Conservation (phyloP, 1,284 basidiomycete species). For the Coriolopsis trogii region DNA sequence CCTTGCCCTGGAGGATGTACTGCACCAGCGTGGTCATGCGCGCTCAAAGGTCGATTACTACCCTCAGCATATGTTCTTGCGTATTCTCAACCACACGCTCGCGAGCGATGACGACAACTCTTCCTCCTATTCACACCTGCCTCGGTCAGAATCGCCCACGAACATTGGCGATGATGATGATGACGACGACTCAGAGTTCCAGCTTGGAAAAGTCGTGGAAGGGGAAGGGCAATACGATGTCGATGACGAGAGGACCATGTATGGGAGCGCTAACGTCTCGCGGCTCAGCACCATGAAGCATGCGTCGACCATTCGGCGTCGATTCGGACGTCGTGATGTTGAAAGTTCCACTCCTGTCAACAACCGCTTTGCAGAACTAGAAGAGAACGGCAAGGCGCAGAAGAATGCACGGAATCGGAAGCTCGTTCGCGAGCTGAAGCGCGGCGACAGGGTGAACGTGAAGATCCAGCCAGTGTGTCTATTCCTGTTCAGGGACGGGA, state of each 20-base stretch:
- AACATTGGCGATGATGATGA: constrained; percentile 32
- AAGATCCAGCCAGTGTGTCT: constrained; percentile 62
- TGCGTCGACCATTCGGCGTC: constrained; percentile 11
- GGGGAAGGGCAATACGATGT: constrained; percentile 12
- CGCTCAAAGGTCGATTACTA: constrained; percentile 76
- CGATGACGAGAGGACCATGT: constrained; percentile 34
- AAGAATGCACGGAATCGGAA: constrained; percentile 39
- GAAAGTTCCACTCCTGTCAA: constrained; percentile 11
- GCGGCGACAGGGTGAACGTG: constrained; percentile 62
- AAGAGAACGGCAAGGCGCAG: constrained; percentile 14
- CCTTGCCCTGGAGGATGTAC: constrained; percentile 68
- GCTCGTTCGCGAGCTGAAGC: constrained; percentile 49
- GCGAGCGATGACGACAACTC: constrained; percentile 31
- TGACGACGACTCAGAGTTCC: constrained; percentile 25
- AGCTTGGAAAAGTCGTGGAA: constrained; percentile 16
- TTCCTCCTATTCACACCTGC: constrained; percentile 35
- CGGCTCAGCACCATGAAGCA: constrained; percentile 29
- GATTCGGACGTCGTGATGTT: constrained; percentile 22
- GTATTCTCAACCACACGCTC: constrained; percentile 62
- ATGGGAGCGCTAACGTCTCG: constrained; percentile 29
- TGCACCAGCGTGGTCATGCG: constrained; percentile 55
- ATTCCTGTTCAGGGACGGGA: constrained; percentile 66
- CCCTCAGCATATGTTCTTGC: constrained; percentile 65
- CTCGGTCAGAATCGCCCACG: constrained; percentile 47
- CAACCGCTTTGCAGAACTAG: constrained; percentile 15